These are phyloP conservation scores for Halophytophthora polymorphica DNA, from an alignment of 352 stramenopile species.

Conservation along the genomic window DNA sequence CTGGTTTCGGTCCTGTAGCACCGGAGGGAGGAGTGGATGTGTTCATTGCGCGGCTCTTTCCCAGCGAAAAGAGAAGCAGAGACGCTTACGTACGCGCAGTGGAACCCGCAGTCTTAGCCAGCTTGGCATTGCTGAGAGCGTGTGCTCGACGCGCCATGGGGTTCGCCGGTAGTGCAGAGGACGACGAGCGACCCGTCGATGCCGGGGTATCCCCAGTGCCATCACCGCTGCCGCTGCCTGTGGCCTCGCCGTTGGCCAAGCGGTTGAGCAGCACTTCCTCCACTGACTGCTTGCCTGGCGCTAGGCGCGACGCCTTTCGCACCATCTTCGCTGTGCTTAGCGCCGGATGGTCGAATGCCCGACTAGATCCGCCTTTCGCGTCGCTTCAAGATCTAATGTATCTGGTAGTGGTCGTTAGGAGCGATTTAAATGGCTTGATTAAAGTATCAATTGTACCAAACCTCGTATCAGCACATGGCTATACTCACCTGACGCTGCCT, in stretches of 20 bases:
- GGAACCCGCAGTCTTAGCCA: background rate
- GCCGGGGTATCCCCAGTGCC: conserved; percentile 2
- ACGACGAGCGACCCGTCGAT: conserved; percentile 1
- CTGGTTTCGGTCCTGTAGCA: too few relatives aligned
- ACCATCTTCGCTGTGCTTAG: conserved; percentile 33
- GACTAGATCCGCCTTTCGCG: background rate
- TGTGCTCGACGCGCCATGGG: conserved; percentile 4
- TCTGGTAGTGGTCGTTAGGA: background rate
- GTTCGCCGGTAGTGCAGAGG: conserved; percentile 3
- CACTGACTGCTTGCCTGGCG: conserved; percentile 53
- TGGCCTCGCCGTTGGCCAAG: conserved; percentile 18
- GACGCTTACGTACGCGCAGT: conserved; percentile 5
- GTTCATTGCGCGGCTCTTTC: background rate
- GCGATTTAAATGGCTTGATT: too few relatives aligned
- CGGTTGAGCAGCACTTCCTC: conserved; percentile 68
- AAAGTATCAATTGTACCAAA: too few relatives aligned
- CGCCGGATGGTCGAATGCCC: too few relatives aligned
- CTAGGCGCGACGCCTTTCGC: conserved; percentile 48
- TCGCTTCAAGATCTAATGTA: conserved; percentile 13
- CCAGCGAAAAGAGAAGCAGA: background rate
- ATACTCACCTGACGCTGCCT: too few relatives aligned
- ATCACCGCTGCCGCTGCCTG: background rate
- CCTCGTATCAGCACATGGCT: too few relatives aligned
- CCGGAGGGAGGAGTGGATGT: too few relatives aligned
- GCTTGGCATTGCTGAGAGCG: conserved; percentile 5